Evolutionary conservation across 352 stramenopile genomes (phyloP).

Genomic region (Phytopythium mirpurense): DNA sequence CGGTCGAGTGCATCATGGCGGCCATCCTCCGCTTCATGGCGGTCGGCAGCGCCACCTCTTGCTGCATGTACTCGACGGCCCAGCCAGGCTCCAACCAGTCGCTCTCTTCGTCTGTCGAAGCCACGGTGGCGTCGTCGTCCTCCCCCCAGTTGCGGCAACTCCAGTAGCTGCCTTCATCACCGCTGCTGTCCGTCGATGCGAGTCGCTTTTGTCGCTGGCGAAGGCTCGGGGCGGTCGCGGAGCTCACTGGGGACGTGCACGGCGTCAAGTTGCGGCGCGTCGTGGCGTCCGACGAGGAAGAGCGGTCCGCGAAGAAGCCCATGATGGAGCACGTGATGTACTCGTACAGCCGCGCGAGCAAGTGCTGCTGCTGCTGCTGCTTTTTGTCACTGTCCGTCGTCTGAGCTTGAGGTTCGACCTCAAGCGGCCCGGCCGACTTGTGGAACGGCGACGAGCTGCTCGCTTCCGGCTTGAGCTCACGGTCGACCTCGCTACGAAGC

Average conservation of each 20-base stretch:
- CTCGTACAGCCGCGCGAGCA: conserved; percentile 44
- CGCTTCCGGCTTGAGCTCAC: not conserved
- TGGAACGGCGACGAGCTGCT: not conserved
- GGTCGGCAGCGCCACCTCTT: conserved; percentile 51
- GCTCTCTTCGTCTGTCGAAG: conserved; percentile 8
- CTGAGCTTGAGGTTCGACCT: not conserved
- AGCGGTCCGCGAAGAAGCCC: conserved; percentile 30
- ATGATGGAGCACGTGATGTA: conserved; percentile 43
- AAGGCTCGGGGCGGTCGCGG: conserved; percentile 25
- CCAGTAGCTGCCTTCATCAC: not conserved
- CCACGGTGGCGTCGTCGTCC: conserved; percentile 9
- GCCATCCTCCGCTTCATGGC: conserved; percentile 65
- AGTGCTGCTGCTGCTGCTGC: conserved; percentile 22
- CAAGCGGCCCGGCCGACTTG: not conserved
- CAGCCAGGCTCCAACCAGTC: conserved; percentile 50
- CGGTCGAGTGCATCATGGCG: conserved; percentile 76
- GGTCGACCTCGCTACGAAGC: conserved; percentile 32
- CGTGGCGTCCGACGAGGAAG: conserved; percentile 4
- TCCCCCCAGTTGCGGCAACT: conserved; percentile 1
- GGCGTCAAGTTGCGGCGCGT: conserved; percentile 50
- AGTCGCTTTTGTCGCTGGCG: conserved; percentile 7
- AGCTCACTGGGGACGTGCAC: conserved; percentile 55
- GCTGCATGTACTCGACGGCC: conserved; percentile 78
- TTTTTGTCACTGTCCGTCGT: conserved; percentile 1
- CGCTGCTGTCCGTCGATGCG: conserved; percentile 10